Evolutionary conservation across 2,329 filamentous ascomycete species (phyloP), one percentile per base, ranked within the genome.

Genomic region (Aspergillus spinulosporus): DNA sequence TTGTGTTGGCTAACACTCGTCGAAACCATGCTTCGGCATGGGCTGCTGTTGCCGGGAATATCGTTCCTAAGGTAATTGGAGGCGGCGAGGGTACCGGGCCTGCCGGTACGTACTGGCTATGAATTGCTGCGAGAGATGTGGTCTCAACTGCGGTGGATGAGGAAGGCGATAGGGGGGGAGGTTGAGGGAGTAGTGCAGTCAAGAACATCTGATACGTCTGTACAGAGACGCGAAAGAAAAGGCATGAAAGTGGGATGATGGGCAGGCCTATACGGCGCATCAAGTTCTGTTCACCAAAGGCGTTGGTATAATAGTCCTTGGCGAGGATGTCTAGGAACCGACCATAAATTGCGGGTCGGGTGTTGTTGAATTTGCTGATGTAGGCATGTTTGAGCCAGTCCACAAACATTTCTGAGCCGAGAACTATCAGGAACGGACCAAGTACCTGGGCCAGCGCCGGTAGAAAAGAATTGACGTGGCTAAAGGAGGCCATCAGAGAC

Each of bases 181-280:
- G 89, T 5, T 88, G 83, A 0, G 91, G 88, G 34, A 97, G 81
- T 66, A 96, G 88, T 0, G 90, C 92, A 3, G 92, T 90, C 11
- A 97, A 83, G 68, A 97, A 96, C 93, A 97, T 97, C 75, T 97
- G 89, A 74, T 97, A 99, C 5, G 93, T 97, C 72, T 99, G 94
- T 43, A 97, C 83, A 1, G 90, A 92, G 46, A 95, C 91, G 43
- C 95, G 87, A 72, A 99, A 94, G 74, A 99, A 97, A 47, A 99
- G 75, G 65, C 92, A 97, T 1, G 92, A 93, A 0, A 99, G 81
- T 0, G 94, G 94, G 46, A 99, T 89, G 31, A 97, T 88, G 0
- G 94, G 94, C 0, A 99, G 80, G 0, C 94, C 94, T 0, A 99
- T 84, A 14, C 94, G 86, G 57, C 92, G 89, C 3, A 91, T 96